phyloP scores from a whole-genome alignment of 768 basidiomycete species.

The Arthromyces matolae region DNA sequence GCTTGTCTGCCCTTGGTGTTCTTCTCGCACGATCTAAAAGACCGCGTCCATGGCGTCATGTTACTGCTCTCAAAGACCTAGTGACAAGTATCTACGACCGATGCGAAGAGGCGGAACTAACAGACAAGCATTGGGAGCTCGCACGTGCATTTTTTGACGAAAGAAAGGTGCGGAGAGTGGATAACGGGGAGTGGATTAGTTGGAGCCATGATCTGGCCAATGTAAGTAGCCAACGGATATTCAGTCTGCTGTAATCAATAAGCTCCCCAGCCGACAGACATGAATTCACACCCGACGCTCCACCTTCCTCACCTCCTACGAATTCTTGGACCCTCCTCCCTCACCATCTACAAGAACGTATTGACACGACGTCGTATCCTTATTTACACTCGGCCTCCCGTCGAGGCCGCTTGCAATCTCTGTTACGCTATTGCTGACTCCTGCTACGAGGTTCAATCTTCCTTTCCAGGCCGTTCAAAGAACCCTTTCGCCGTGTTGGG shows the following conservation, averaged over 20 bases:
- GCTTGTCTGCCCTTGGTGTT: conserved; percentile 74
- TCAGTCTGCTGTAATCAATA: not conserved
- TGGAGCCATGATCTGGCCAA: conserved; percentile 67
- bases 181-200: conserved; percentile 60
- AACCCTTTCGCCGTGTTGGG: conserved; percentile 69
- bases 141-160: conserved; percentile 63
- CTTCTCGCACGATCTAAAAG: conserved; percentile 61
- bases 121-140: conserved; percentile 59
- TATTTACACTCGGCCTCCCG: conserved; percentile 75
- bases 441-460: conserved; percentile 41
- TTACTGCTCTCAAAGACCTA: conserved; percentile 58
- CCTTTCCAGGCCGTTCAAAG: conserved; percentile 16
- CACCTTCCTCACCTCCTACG: conserved; percentile 75
- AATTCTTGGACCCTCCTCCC: conserved; percentile 72
- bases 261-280: conserved; percentile 3
- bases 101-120: conserved; percentile 41
- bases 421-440: conserved; percentile 64
- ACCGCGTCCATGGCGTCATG: conserved; percentile 76
- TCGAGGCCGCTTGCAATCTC: conserved; percentile 74
- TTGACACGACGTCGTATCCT: conserved; percentile 72
- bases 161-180: conserved; percentile 45
- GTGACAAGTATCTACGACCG: conserved; percentile 49
- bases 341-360: conserved; percentile 79
- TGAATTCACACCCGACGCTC: conserved; percentile 46
- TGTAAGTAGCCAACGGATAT: conserved; percentile 28